A percentile compares a stretch with the other conserved stretches of the same genome.
These are phyloP conservation scores for Hymenoscyphus repandus DNA, from an alignment of 2,329 filamentous ascomycete species.

Conservation along the genomic window DNA sequence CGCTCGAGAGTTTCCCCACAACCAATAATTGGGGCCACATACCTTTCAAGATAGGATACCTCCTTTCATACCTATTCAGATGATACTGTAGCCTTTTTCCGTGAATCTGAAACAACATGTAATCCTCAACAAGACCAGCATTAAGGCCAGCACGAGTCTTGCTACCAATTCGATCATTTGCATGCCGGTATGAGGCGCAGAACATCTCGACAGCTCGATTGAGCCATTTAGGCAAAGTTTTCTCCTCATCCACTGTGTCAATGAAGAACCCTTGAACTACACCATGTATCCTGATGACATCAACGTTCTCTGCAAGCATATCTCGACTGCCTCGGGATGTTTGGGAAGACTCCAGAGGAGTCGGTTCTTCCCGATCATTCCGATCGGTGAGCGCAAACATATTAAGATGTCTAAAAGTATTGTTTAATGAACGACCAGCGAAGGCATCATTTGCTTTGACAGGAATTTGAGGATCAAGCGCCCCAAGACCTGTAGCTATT, in stretches of 20 bases:
- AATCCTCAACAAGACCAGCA: conserved; percentile 47
- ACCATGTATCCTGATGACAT: conserved; percentile 45
- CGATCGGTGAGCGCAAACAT: conserved; percentile 48
- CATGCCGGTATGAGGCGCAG: conserved; percentile 43
- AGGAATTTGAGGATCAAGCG: conserved; percentile 38
- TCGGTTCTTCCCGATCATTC: conserved; percentile 36
- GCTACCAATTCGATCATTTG: conserved; percentile 38
- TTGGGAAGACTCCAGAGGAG: conserved; percentile 23
- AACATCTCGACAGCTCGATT: conserved; percentile 44
- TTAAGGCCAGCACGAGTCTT: conserved; percentile 38
- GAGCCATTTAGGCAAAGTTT: conserved; percentile 43
- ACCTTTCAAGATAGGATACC: conserved; percentile 26
- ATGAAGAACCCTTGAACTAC: conserved; percentile 50
- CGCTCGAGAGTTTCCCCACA: too few relatives aligned
- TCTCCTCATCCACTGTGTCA: conserved; percentile 38
- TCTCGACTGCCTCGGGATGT: conserved; percentile 37
- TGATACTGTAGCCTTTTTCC: conserved; percentile 42
- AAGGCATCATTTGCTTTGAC: conserved; percentile 39
- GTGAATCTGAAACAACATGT: conserved; percentile 46
- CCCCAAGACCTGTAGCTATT: conserved; percentile 36
- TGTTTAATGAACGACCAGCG: conserved; percentile 33
- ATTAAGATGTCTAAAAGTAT: conserved; percentile 46
- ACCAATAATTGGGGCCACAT: background rate
- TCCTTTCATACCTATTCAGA: conserved; percentile 35
- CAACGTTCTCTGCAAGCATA: conserved; percentile 40